These are phyloP conservation scores for Neofusicoccum cordaticola DNA, from an alignment of 2,329 filamentous ascomycete species.

Conservation along the genomic window DNA sequence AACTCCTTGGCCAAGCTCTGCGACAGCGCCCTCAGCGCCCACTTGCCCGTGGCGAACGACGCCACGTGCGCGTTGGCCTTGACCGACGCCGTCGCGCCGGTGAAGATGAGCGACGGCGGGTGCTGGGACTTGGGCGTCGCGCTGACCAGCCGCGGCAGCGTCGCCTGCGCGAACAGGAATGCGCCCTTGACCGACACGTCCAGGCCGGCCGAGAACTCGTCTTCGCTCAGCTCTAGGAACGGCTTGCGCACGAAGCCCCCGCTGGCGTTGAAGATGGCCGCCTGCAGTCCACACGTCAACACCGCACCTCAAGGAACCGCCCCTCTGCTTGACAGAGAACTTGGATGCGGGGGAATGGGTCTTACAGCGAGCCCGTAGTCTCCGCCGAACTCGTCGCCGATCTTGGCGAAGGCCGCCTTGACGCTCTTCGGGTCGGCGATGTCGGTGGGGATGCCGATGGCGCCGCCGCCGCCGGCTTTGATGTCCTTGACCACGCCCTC, in stretches of 20 bases:
- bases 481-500: conserved; percentile 67
- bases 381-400: conserved; percentile 57
- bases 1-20: conserved; percentile 81
- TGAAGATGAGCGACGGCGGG: conserved; percentile 80
- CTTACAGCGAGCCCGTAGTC: conserved; percentile 39
- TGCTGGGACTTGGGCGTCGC: conserved; percentile 46
- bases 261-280: conserved; percentile 69
- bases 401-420: conserved; percentile 59
- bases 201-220: conserved; percentile 54
- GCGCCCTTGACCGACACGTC: conserved; percentile 57
- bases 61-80: conserved; percentile 68
- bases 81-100: conserved; percentile 78
- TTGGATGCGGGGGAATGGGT: too few relatives aligned
- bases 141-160: conserved; percentile 66
- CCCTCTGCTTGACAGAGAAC: conserved; percentile 27
- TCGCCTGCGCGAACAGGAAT: conserved; percentile 71
- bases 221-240: conserved; percentile 58
- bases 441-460: conserved; percentile 68
- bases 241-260: conserved; percentile 59
- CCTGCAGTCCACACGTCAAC: conserved; percentile 29
- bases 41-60: conserved; percentile 76
- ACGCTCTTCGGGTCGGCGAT: conserved; percentile 56
- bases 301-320: conserved; percentile 44
- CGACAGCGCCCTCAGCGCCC: conserved; percentile 69
- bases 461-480: conserved; percentile 63